phyloP scores from a whole-genome alignment of 805 yeast genomes.

The Myxozyma neotropica region DNA sequence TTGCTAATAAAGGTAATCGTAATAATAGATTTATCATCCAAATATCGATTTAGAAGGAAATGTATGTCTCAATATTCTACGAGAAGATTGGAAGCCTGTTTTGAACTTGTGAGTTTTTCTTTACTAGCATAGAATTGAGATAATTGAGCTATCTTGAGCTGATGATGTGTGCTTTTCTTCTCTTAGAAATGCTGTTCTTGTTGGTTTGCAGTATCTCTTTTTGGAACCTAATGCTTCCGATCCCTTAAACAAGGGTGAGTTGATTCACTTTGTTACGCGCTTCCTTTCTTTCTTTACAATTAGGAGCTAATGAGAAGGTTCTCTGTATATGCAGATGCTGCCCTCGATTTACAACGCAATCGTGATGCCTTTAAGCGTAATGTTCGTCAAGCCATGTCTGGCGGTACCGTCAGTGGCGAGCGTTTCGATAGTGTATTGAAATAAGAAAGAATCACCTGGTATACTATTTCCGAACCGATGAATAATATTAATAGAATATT shows the following conservation, averaged over 20 bases:
- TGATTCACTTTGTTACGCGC: too few relatives aligned
- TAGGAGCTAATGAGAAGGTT: background rate
- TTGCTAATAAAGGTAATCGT: background rate
- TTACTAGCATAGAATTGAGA: background rate
- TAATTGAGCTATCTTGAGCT: background rate
- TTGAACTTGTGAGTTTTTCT: conserved; percentile 53
- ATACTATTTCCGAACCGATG: too few relatives aligned
- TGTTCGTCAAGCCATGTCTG: conserved; percentile 69
- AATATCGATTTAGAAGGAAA: conserved; percentile 90
- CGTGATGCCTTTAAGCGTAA: conserved; percentile 55
- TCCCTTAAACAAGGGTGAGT: conserved; percentile 74
- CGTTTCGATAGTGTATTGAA: conserved; percentile 61
- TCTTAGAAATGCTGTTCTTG: conserved; percentile 62
- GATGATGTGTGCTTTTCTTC: too few relatives aligned
- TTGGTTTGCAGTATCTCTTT: conserved; percentile 83
- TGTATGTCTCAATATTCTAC: conserved; percentile 82
- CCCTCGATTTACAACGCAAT: conserved; percentile 42
- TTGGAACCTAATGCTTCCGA: conserved; percentile 90
- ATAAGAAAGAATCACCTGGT: background rate
- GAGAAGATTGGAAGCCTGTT: conserved; percentile 98
- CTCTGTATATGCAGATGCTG: conserved; percentile 28
- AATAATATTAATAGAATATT: too few relatives aligned
- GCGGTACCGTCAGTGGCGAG: conserved; percentile 62
- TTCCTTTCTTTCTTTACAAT: background rate
- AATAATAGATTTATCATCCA: conserved; percentile 77